These are phyloP conservation scores for Ganoderma boninense DNA, from an alignment of 1,284 basidiomycete genomes.

Conservation along the genomic window DNA sequence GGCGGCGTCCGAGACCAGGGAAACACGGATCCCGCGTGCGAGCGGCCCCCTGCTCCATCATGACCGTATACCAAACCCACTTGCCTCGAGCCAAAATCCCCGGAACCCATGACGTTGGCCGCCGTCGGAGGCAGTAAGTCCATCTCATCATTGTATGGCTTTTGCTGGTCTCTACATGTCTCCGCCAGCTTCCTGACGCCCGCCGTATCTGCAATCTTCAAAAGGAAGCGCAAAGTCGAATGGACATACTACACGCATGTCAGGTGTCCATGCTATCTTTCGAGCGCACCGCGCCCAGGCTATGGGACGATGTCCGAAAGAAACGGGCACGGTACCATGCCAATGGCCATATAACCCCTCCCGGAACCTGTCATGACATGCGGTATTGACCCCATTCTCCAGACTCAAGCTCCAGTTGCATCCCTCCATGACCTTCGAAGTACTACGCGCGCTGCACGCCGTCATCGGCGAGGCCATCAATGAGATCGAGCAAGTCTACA, in stretches of 20 bases:
- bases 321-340: not conserved
- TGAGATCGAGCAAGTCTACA: slow-evolving; percentile 43
- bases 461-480: slow-evolving; percentile 72
- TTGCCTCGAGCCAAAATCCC: too few species aligned
- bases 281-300: not conserved
- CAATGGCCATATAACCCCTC: not conserved
- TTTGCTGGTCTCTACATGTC: not conserved
- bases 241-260: too few species aligned
- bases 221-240: not conserved
- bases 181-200: not conserved
- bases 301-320: not conserved
- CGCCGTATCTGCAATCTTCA: not conserved
- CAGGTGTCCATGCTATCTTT: not conserved
- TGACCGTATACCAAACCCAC: not conserved
- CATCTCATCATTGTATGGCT: not conserved
- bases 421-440: slow-evolving; percentile 59
- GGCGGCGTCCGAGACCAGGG: not conserved
- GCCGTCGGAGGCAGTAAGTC: not conserved
- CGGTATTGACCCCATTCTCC: not conserved
- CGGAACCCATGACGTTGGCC: not conserved
- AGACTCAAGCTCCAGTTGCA: too few species aligned
- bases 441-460: slow-evolving; percentile 67
- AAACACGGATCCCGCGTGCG: not conserved
- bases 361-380: not conserved
- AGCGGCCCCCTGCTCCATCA: not conserved